A percentile compares a stretch with the other conserved stretches of the same genome.
phyloP scores from a whole-genome alignment of 2,329 filamentous ascomycete genomes.

The Polychaeton citri region DNA sequence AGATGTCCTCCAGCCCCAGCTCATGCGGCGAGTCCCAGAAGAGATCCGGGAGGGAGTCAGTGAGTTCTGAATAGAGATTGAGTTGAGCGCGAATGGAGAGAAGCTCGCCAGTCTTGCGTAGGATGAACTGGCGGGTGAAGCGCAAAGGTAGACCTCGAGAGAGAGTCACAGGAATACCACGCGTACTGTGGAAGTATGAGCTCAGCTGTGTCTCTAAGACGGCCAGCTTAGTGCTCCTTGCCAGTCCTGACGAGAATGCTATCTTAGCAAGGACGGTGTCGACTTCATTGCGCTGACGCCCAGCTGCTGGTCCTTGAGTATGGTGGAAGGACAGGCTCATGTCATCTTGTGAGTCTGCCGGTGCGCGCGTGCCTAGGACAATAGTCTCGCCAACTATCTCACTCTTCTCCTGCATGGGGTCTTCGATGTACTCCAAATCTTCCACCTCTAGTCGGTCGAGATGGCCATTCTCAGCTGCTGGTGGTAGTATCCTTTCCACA shows the following conservation, averaged over 20 bases:
- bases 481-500: conserved; percentile 57
- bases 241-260: conserved; percentile 88
- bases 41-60: conserved; percentile 84
- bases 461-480: conserved; percentile 65
- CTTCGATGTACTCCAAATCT: conserved; percentile 75
- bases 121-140: conserved; percentile 62
- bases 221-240: conserved; percentile 83
- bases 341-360: not conserved
- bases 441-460: conserved; percentile 65
- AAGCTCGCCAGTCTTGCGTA: conserved; percentile 87
- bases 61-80: conserved; percentile 93
- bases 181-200: conserved; percentile 76
- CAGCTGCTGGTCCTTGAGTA: not conserved
- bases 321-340: not conserved
- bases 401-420: conserved; percentile 58
- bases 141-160: conserved; percentile 51
- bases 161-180: conserved; percentile 66
- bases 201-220: conserved; percentile 74
- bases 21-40: conserved; percentile 93
- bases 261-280: conserved; percentile 77
- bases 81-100: conserved; percentile 80
- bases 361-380: conserved; percentile 56
- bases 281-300: conserved; percentile 14
- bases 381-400: conserved; percentile 79
- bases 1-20: conserved; percentile 83